Conservation (phyloP, 768 basidiomycete species). For the Nidularia sp. region DNA sequence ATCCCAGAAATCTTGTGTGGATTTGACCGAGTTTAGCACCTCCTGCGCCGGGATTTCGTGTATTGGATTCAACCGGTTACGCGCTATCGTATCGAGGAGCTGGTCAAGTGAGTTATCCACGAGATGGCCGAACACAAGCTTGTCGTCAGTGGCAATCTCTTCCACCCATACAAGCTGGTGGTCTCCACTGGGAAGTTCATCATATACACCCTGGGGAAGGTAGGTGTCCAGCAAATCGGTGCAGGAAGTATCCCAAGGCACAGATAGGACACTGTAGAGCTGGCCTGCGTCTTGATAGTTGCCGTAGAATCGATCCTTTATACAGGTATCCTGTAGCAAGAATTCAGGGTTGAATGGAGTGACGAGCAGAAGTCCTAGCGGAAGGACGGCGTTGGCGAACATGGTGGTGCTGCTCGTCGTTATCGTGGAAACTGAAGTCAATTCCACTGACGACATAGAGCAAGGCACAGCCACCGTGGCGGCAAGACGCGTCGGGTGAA, state of each 20-base stretch:
- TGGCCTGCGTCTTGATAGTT: slow-evolving; percentile 39
- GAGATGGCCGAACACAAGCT: slow-evolving; percentile 22
- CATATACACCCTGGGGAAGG: background rate
- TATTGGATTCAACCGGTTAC: background rate
- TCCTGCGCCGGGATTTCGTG: too few species aligned
- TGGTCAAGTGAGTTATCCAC: background rate
- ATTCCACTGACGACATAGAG: background rate
- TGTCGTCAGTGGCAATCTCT: slow-evolving; percentile 44
- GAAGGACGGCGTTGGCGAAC: slow-evolving; percentile 15
- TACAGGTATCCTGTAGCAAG: slow-evolving; percentile 37
- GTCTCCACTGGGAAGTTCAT: slow-evolving; percentile 3
- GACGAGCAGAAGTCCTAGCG: slow-evolving; percentile 33
- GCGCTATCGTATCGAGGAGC: background rate
- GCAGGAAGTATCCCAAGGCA: slow-evolving; percentile 4
- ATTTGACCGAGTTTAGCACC: too few species aligned
- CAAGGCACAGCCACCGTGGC: slow-evolving; percentile 9
- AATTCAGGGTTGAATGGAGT: slow-evolving; percentile 38
- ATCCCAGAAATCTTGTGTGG: background rate
- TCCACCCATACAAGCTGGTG: slow-evolving; percentile 59
- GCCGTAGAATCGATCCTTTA: slow-evolving; percentile 51
- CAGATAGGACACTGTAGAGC: slow-evolving; percentile 40
- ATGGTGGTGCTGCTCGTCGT: background rate
- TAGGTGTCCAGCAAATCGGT: background rate
- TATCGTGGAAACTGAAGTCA: too few species aligned
- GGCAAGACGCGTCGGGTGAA: background rate